Evolutionary conservation across 23 red algal species (phyloP).

Genomic region (Chondrus crispus): DNA sequence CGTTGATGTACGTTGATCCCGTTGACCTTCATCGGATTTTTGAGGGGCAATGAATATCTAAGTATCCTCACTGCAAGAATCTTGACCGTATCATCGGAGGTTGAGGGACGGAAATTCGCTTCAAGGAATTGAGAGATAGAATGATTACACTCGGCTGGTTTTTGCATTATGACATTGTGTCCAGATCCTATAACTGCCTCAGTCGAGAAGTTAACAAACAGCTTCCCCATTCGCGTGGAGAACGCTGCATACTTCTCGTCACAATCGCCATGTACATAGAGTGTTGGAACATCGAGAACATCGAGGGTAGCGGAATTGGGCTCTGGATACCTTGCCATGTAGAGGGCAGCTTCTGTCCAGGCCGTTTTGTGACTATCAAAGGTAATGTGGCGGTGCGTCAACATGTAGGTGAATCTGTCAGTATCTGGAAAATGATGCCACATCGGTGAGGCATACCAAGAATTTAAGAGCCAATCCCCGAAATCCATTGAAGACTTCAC

Average conservation of each 20-base stretch:
- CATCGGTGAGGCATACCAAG: not conserved
- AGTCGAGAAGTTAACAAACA: not conserved
- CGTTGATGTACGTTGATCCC: not conserved
- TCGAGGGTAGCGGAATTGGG: too few species aligned
- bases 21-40: not conserved
- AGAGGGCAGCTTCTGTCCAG: too few species aligned
- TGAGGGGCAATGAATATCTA: slow-evolving; percentile 8
- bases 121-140: not conserved
- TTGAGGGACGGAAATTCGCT: not conserved
- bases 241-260: slow-evolving; percentile 37
- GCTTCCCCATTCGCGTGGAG: not conserved
- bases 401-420: not conserved
- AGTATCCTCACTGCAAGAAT: not conserved
- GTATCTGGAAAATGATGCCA: not conserved
- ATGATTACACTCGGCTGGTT: not conserved
- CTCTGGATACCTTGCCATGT: too few species aligned
- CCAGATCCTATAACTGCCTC: not conserved
- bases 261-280: slow-evolving; percentile 27
- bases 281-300: not conserved
- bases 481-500: too few species aligned
- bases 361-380: not conserved
- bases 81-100: not conserved
- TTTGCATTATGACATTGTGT: slow-evolving; percentile 39
- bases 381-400: not conserved
- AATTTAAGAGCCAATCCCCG: not conserved